Evolutionary conservation across 2,329 filamentous ascomycete species (phyloP), one percentile per base, ranked within the genome.

Genomic region (Trichoderma sp.): DNA sequence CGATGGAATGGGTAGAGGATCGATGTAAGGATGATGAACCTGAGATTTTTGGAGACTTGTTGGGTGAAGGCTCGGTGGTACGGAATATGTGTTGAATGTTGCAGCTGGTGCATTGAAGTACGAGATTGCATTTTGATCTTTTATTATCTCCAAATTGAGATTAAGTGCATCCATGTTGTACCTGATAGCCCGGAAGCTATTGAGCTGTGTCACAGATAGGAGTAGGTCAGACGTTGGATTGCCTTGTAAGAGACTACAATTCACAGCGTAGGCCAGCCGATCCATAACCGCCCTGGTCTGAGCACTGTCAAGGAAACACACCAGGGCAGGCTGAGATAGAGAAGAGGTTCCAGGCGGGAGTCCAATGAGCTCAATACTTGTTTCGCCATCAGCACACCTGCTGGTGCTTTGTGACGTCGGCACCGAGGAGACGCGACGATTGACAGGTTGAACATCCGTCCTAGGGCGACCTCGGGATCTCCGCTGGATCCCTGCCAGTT

Each of bases 91-190:
- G 39, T 43, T 43, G 39, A 43, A 43, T 43, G 18, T 2, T n/a
- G 18, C 39, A 43, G 39, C 39, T 43, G 39, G 39, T 43, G 39
- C 39, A 32, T 30, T 67, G n/a, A 67, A 67, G 47, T 6, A 39
- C 12, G 64, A 67, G 36, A 67, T 39, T 67, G 64, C 64, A 24
- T 67, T 28, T 26, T 67, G 24, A 32, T 67, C 47, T 34, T 67
- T 67, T 24, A 67, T 53, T n/a, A 18, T 57, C 26, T 67, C 64
- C 21, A 67, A 15, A 53, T 28, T 67, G 15, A 67, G 47, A 24
- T 53, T 53, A 32, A 67, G 24, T 30, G 47, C 64, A 53, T 21
- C 28, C 64, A 67, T 67, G n/a, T 67, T 67, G 43, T 18, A 53
- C 64, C 11, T 39, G 24, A 67, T 57, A 53, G 39, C 43, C 36